Evolutionary conservation across 345 rosid species (phyloP), one percentile per base, ranked within the genome.

Genomic region (Angophora floribunda): DNA sequence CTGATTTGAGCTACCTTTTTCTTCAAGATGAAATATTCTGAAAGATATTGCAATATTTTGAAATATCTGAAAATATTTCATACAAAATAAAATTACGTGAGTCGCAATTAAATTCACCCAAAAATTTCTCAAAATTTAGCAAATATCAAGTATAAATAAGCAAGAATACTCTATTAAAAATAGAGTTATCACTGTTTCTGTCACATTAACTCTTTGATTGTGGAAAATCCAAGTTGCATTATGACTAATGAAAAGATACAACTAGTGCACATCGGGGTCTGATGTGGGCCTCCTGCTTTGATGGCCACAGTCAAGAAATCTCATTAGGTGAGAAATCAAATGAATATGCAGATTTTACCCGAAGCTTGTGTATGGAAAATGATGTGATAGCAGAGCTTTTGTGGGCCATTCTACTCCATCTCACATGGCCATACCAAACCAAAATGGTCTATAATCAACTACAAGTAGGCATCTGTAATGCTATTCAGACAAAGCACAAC

Each of bases 351-450:
- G 82, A 41, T 9, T 36, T 36, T 75, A 75, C 82, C 82, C 82
- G 21, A 45, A 51, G 47, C 16, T 49, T 19, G 51, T 24, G 52
- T 45, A 78, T 67, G 50, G 85, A 28, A 57, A 86, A 36, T 52
- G 85, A 87, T 79, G 89, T 87, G 86, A 84, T 86, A 59, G 86
- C 67, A 86, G 87, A 86, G 65, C 87, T 75, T 75, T 22, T 22
- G 87, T 32, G 85, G 52, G 70, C 89, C 89, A 53, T 79, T 53
- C 26, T 67, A 24, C 32, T 41, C 55, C 85, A 51, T 84, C 51
- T 87, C 86, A 80, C 89, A 87, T 80, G 88, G 59, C 85, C 51
- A 21, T 47, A 80, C 89, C 88, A n/a, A 75, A 79, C 88, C 45
- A 59, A 16, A 45, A 45, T 7, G 61, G 67, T 44, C 85, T 17